Percentiles rank a stretch among this genome's conserved stretches.
phyloP scores from a whole-genome alignment of 805 yeast species.

The Scheffersomyces ergatensis region DNA sequence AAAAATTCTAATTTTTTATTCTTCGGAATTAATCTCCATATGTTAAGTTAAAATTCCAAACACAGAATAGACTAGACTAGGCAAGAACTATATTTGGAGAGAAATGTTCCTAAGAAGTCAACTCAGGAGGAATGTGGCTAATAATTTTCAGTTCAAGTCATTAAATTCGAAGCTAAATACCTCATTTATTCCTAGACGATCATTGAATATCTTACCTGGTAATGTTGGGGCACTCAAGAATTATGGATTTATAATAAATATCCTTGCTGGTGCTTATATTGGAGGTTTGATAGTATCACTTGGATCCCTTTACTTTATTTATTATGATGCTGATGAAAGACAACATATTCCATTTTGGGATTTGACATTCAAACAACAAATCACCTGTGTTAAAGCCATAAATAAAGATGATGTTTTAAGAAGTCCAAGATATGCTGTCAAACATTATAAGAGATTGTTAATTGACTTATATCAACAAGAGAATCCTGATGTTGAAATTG shows the following conservation, averaged over 20 bases:
- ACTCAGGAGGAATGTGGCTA: not conserved
- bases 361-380: constrained; percentile 28
- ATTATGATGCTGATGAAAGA: constrained; percentile 36
- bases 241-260: constrained; percentile 28
- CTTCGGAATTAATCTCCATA: too few relatives aligned
- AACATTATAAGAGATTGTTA: constrained; percentile 39
- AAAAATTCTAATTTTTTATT: too few relatives aligned
- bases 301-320: constrained; percentile 38
- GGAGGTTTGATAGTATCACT: constrained; percentile 38
- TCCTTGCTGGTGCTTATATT: constrained; percentile 41
- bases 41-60: too few relatives aligned
- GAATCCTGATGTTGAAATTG: constrained; percentile 21
- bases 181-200: not conserved
- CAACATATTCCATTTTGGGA: constrained; percentile 39
- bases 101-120: not conserved
- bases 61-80: too few relatives aligned
- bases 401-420: constrained; percentile 42
- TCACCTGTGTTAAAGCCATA: constrained; percentile 39
- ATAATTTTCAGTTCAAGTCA: not conserved
- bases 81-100: too few relatives aligned
- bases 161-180: not conserved
- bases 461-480: constrained; percentile 29
- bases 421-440: constrained; percentile 41
- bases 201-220: not conserved
- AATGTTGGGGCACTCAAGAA: constrained; percentile 2